A percentile compares a stretch with the other conserved stretches of the same genome.
These are phyloP conservation scores for Geotrichum armillariae DNA, from an alignment of 1,139 yeast genomes.

Conservation along the genomic window DNA sequence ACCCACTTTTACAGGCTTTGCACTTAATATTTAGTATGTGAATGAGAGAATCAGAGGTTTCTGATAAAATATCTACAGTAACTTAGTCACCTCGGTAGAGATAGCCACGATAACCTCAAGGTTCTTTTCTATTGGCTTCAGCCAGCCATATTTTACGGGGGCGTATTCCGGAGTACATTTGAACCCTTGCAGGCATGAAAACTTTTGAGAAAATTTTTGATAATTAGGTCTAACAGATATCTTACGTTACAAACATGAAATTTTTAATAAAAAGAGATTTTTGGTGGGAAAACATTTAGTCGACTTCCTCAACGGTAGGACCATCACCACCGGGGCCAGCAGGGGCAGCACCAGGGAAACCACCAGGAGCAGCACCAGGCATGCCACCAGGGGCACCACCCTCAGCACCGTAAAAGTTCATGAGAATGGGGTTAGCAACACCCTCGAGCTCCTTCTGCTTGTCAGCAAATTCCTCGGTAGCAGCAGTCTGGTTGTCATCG, in stretches of 20 bases:
- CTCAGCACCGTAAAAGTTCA: slow-evolving; percentile 71
- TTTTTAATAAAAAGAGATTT: neutral
- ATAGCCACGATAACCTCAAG: no score
- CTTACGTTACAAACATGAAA: neutral
- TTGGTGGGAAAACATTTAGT: slow-evolving; percentile 44
- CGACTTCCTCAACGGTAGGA: slow-evolving; percentile 95
- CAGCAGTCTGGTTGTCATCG: slow-evolving; percentile 83
- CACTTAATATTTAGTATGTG: no score
- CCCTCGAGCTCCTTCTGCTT: slow-evolving; percentile 93
- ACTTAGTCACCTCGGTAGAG: no score
- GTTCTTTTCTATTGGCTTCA: no score
- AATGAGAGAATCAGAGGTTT: no score
- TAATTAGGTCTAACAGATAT: neutral
- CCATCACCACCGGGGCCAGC: slow-evolving; percentile 46
- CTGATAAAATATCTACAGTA: no score
- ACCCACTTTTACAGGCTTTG: no score
- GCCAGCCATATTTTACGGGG: no score
- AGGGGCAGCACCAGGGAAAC: slow-evolving; percentile 67
- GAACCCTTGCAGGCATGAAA: neutral
- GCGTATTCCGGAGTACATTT: neutral
- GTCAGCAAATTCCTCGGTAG: slow-evolving; percentile 84
- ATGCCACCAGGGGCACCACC: slow-evolving; percentile 57
- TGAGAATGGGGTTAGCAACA: slow-evolving; percentile 91
- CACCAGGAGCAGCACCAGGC: slow-evolving; percentile 56
- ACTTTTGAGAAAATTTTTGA: neutral